These are phyloP conservation scores for Saccharomyces pastorianus DNA, from an alignment of 1,139 yeast genomes.

Conservation along the genomic window DNA sequence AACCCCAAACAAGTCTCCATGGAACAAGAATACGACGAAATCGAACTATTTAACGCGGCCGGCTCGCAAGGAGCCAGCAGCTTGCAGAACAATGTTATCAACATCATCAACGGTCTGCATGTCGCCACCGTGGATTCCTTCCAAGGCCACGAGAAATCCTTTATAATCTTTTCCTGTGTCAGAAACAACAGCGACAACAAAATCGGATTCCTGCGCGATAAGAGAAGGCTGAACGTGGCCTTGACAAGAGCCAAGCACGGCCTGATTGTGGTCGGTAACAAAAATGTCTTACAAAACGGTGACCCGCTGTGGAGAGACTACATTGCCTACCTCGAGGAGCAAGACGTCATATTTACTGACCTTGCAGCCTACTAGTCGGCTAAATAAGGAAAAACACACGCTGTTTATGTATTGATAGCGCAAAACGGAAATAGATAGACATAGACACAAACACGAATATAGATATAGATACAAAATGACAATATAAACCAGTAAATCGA, in stretches of 20 bases:
- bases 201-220: slow-evolving; percentile 52
- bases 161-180: slow-evolving; percentile 54
- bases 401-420: background rate
- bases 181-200: slow-evolving; percentile 44
- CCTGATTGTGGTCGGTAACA: slow-evolving; percentile 50
- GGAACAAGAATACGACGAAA: slow-evolving; percentile 44
- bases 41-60: slow-evolving; percentile 34
- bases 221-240: slow-evolving; percentile 54
- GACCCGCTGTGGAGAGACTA: slow-evolving; percentile 49
- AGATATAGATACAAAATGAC: background rate
- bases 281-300: slow-evolving; percentile 41
- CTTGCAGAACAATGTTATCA: slow-evolving; percentile 40
- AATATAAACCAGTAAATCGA: too few species aligned
- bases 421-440: background rate
- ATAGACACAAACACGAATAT: background rate
- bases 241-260: slow-evolving; percentile 56
- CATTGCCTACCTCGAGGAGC: slow-evolving; percentile 34
- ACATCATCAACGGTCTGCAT: slow-evolving; percentile 55
- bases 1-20: slow-evolving; percentile 48
- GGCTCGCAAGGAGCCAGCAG: slow-evolving; percentile 23
- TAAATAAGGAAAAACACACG: background rate
- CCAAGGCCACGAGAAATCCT: slow-evolving; percentile 58
- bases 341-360: slow-evolving; percentile 15
- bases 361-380: slow-evolving; percentile 16
- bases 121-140: slow-evolving; percentile 62